Evolutionary conservation across 2,329 filamentous ascomycete genomes (phyloP), one percentile per base, ranked within the genome.

Genomic region (Apiospora sp.): DNA sequence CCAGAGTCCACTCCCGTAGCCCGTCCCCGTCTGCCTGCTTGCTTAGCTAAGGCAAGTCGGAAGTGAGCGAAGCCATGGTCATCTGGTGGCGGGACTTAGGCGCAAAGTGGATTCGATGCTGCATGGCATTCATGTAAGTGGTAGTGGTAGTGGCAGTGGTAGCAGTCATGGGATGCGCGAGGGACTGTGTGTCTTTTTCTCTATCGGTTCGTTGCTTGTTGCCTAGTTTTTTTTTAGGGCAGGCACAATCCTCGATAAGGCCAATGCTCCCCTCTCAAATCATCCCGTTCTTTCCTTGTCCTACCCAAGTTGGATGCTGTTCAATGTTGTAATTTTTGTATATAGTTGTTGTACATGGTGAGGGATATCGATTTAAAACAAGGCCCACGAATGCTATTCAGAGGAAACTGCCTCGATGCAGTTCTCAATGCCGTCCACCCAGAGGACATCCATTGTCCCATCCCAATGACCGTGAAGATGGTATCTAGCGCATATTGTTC

Each of bases 401-500:
- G 34, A 64, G 58, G 58, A 24, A 64, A 5, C 58, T 19, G 10
- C 19, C 58, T 64, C 58, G 8, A 64, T 64, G 58, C n/a, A 16
- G 27, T 61, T 22, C 27, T 61, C 58, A 16, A 16, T 54, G 27
- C 34, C 54, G 34, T 58, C 27, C 27, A 22, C 14, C 54, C 54
- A 12, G 51, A 64, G 41, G 34, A 64, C 27, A 64, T 41, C 27
- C 27, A 30, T 30, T 30, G 54, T 34, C 30, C 27, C 8, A 58
- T 34, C 19, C 54, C 54, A 37, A 61, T 61, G 30, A 61, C 22
- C 54, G 22, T 61, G 30, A 34, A 61, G 54, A n/a, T n/a, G n/a
- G 54, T 61, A 61, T 61, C 54, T 61, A 61, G 54, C 54, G 54
- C 54, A 19, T 34, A 34, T 37, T 37, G 16, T 37, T 37, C 30